A percentile compares a stretch with the other conserved stretches of the same genome.
These are phyloP conservation scores for Mycosphaerella arachidis DNA, from an alignment of 2,329 filamentous ascomycete species.

Conservation along the genomic window DNA sequence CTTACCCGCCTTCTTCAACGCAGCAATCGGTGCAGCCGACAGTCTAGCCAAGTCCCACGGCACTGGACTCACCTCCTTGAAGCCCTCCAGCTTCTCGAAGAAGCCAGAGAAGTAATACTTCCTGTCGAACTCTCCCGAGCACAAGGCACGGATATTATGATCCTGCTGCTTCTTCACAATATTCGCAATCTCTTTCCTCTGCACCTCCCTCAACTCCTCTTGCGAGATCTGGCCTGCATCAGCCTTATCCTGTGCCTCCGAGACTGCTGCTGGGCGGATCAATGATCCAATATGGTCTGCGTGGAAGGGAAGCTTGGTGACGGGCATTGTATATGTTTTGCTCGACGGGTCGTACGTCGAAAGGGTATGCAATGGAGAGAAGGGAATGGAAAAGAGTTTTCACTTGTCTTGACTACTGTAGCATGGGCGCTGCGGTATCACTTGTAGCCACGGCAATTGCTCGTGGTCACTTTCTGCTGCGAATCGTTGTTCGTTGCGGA, in stretches of 20 bases:
- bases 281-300: slow-evolving; percentile 71
- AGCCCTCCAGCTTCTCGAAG: slow-evolving; percentile 38
- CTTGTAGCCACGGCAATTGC: slow-evolving; percentile 4
- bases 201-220: slow-evolving; percentile 56
- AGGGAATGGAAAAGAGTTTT: neutral
- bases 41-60: slow-evolving; percentile 36
- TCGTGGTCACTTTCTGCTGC: neutral
- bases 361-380: neutral
- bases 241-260: slow-evolving; percentile 54
- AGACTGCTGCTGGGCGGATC: slow-evolving; percentile 59
- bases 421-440: neutral
- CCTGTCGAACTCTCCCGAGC: slow-evolving; percentile 62
- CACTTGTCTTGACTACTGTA: neutral
- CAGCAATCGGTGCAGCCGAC: slow-evolving; percentile 34
- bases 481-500: neutral
- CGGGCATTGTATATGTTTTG: slow-evolving; percentile 16
- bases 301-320: slow-evolving; percentile 57
- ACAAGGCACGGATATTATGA: slow-evolving; percentile 59
- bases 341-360: neutral
- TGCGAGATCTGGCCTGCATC: slow-evolving; percentile 52
- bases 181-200: slow-evolving; percentile 61
- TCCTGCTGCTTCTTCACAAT: slow-evolving; percentile 62
- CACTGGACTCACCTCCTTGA: slow-evolving; percentile 35
- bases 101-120: slow-evolving; percentile 39
- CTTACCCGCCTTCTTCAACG: slow-evolving; percentile 37